Percentiles rank a stretch among this genome's conserved stretches.
Evolutionary conservation across 176 grass and related monocot species (phyloP).

Genomic region (Thinopyrum elongatum): DNA sequence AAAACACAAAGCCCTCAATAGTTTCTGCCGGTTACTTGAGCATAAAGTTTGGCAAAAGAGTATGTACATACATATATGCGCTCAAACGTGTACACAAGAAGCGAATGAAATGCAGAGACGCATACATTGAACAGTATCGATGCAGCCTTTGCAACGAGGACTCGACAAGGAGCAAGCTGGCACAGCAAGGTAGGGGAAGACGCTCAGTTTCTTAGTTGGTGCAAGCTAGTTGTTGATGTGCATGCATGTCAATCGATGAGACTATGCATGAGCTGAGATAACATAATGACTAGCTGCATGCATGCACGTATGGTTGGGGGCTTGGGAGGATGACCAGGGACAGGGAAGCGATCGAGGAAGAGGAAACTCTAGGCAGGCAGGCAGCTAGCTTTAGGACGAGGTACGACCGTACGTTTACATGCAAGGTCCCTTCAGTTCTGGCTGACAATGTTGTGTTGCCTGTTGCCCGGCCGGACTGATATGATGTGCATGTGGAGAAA

Average conservation of each 20-base stretch:
- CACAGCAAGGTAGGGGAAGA: slow-evolving; percentile 14
- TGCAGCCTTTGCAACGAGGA: slow-evolving; percentile 17
- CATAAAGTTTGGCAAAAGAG: slow-evolving; percentile 18
- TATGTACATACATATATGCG: not conserved
- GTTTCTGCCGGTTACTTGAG: not conserved
- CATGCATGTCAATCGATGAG: slow-evolving; percentile 4
- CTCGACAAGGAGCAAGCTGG: slow-evolving; percentile 17
- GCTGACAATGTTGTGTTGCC: not conserved
- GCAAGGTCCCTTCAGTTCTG: slow-evolving; percentile 27
- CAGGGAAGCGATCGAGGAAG: slow-evolving; percentile 26
- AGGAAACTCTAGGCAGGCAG: slow-evolving; percentile 35
- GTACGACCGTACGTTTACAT: slow-evolving; percentile 1
- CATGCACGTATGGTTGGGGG: not conserved
- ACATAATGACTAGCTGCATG: not conserved
- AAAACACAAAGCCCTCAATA: no score
- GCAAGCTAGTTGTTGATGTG: slow-evolving; percentile 18
- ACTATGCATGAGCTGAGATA: not conserved
- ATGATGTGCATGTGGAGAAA: not conserved
- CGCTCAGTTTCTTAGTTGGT: slow-evolving; percentile 15
- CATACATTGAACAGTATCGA: not conserved
- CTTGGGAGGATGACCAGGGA: not conserved
- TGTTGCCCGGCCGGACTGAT: not conserved
- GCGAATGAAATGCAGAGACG: not conserved
- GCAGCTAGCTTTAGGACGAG: slow-evolving; percentile 27
- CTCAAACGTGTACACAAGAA: slow-evolving; percentile 1